Evolutionary conservation across 352 stramenopile genomes (phyloP).

Genomic region (Phytophthora multivora): DNA sequence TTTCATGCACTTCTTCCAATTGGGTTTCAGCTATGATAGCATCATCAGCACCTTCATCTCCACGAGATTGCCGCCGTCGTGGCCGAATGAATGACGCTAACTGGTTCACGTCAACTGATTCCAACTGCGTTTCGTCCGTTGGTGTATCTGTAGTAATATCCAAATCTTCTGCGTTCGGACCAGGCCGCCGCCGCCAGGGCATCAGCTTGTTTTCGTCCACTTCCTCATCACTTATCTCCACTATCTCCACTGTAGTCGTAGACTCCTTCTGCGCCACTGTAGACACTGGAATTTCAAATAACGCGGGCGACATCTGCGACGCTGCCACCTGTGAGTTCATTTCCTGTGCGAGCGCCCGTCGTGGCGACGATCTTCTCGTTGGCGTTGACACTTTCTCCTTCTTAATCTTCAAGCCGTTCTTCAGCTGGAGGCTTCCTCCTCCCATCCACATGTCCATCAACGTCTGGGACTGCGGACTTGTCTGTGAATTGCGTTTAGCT

Average conservation of each 20-base stretch:
- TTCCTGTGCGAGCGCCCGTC: slow-evolving; percentile 10
- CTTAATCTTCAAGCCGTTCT: slow-evolving; percentile 17
- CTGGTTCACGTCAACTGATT: not conserved
- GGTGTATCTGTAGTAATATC: slow-evolving; percentile 4
- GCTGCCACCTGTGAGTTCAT: slow-evolving; percentile 12
- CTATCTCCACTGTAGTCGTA: not conserved
- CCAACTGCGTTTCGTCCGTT: slow-evolving; percentile 5
- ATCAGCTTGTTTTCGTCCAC: not conserved
- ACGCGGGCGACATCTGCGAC: slow-evolving; percentile 26
- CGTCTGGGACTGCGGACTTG: slow-evolving; percentile 11
- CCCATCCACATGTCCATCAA: slow-evolving; percentile 23
- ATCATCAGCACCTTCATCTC: slow-evolving; percentile 5
- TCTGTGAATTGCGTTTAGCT: slow-evolving; percentile 12
- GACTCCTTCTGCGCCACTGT: not conserved
- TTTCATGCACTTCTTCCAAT: slow-evolving; percentile 11
- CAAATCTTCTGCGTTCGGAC: not conserved
- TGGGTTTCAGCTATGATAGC: slow-evolving; percentile 19
- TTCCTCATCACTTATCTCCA: slow-evolving; percentile 5
- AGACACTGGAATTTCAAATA: slow-evolving; percentile 32
- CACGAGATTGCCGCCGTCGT: slow-evolving; percentile 1
- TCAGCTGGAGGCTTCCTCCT: slow-evolving; percentile 7
- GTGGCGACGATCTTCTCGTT: slow-evolving; percentile 18
- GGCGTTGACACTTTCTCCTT: slow-evolving; percentile 12
- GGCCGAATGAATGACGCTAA: not conserved
- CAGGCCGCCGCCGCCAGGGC: not conserved